Percentiles rank a stretch among this genome's conserved stretches.
Conservation (phyloP, 345 rosid genomes). For the Triadica sebifera region DNA sequence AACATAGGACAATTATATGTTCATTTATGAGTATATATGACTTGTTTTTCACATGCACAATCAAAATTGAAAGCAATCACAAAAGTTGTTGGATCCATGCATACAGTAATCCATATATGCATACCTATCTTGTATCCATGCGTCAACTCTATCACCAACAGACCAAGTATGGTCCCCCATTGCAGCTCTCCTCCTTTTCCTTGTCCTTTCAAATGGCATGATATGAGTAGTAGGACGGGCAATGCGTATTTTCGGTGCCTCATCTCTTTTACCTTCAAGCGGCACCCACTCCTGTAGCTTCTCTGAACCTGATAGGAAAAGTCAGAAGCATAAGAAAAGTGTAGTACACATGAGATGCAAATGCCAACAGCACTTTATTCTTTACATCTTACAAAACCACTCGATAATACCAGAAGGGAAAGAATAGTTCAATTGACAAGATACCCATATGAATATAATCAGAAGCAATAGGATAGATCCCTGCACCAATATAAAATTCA, state of each 20-base stretch:
- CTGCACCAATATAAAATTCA: neutral
- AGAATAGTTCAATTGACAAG: neutral
- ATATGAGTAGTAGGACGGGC: constrained; percentile 59
- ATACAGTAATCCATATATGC: neutral
- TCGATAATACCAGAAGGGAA: neutral
- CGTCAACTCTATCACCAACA: constrained; percentile 90
- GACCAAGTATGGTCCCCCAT: constrained; percentile 70
- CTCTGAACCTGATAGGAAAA: constrained; percentile 49
- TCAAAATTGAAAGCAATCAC: neutral
- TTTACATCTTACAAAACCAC: constrained; percentile 3
- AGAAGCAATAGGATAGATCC: neutral
- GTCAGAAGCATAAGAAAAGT: neutral
- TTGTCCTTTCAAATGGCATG: constrained; percentile 81
- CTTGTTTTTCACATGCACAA: neutral
- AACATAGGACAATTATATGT: neutral
- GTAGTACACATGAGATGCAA: neutral
- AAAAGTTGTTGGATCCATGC: neutral
- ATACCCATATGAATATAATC: neutral
- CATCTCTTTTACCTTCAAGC: constrained; percentile 54
- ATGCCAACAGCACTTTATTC: neutral
- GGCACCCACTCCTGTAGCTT: constrained; percentile 85
- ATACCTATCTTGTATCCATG: constrained; percentile 83
- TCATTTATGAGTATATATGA: neutral
- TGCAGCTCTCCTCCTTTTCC: constrained; percentile 91
- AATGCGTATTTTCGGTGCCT: constrained; percentile 65